Conservation (phyloP, 225 moss, liverwort and hornwort genomes). For the Pseudoscleropodium purum region DNA sequence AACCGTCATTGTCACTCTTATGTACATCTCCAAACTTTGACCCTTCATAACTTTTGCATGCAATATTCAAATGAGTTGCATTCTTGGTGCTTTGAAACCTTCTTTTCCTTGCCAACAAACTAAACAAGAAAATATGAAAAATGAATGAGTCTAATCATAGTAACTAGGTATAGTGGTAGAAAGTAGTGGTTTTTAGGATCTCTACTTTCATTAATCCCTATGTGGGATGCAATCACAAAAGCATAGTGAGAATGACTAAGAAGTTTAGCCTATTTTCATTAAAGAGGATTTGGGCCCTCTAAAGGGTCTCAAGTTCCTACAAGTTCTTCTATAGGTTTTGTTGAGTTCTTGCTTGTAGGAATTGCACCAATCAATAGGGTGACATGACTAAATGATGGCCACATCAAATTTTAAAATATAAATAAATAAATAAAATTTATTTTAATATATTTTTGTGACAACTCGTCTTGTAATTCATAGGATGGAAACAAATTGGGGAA, state of each 20-base stretch:
- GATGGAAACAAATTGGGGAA: too few species aligned
- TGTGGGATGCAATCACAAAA: fast-evolving
- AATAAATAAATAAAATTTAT: too few species aligned
- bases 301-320: too few species aligned
- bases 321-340: too few species aligned
- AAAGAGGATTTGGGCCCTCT: too few species aligned
- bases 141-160: not conserved
- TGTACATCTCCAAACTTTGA: not conserved
- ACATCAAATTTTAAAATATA: too few species aligned
- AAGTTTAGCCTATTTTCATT: too few species aligned
- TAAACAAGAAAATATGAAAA: not conserved
- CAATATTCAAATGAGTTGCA: not conserved
- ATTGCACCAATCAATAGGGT: too few species aligned
- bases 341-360: too few species aligned
- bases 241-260: not conserved
- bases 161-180: not conserved
- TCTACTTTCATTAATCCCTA: not conserved
- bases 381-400: too few species aligned
- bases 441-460: too few species aligned
- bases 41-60: not conserved
- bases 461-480: too few species aligned
- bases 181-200: not conserved
- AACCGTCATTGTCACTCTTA: not conserved
- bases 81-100: not conserved
- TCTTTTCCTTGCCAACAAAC: not conserved